These are phyloP conservation scores for Mortierella alpina DNA, from an alignment of 192 early-diverging fungal species.

Conservation along the genomic window DNA sequence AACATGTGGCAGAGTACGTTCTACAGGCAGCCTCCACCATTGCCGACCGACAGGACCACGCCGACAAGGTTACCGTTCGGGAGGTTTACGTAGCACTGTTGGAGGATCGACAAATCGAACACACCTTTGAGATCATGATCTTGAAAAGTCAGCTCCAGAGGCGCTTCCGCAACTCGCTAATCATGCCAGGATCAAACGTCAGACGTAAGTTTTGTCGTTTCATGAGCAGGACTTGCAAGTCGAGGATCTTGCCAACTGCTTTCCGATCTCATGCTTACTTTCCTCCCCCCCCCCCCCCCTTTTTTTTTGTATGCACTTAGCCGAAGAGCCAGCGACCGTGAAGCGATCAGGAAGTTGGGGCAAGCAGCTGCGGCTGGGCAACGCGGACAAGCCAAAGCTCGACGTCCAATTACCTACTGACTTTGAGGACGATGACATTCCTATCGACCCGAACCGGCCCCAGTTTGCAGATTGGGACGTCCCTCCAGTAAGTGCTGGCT, in stretches of 20 bases:
- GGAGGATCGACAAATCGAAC: slow-evolving; percentile 64
- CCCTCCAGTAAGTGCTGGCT: slow-evolving; percentile 29
- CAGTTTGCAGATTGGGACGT: slow-evolving; percentile 52
- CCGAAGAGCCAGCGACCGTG: slow-evolving; percentile 48
- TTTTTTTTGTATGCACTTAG: slow-evolving; percentile 6
- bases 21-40: slow-evolving; percentile 60
- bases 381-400: slow-evolving; percentile 48
- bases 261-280: background rate
- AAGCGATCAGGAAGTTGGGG: slow-evolving; percentile 55
- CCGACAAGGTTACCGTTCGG: slow-evolving; percentile 63
- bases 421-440: slow-evolving; percentile 34
- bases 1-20: slow-evolving; percentile 69
- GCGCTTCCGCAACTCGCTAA: slow-evolving; percentile 49
- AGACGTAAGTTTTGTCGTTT: slow-evolving; percentile 18
- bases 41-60: slow-evolving; percentile 58
- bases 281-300: too few relatives aligned
- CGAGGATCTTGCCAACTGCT: too few relatives aligned
- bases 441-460: slow-evolving; percentile 45
- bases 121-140: slow-evolving; percentile 62
- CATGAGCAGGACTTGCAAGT: background rate
- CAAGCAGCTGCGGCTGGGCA: slow-evolving; percentile 48
- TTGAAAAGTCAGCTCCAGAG: slow-evolving; percentile 61
- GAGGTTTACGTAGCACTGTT: slow-evolving; percentile 63
- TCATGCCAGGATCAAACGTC: slow-evolving; percentile 47
- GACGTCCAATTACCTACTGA: slow-evolving; percentile 43